Base-by-base conservation (phyloP, 257 asterid species). In the Catharanthus roseus region DNA sequence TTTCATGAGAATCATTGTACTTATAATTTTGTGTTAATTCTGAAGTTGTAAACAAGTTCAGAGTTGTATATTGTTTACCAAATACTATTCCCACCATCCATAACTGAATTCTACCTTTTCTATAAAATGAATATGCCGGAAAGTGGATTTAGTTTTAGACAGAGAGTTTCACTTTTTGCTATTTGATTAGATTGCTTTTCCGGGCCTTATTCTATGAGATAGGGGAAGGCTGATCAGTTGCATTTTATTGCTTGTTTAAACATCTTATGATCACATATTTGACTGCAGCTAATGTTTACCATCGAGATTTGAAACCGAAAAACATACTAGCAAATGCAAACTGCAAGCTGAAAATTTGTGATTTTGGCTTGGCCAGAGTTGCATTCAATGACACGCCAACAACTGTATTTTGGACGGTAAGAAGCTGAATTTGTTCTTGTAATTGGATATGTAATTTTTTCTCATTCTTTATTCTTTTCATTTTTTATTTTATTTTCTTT, bases 401-500 rank as follows among this genome's bases (percentile, higher is more conserved):
- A 23, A 90, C 96, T 55, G 85, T 92, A 67, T 90, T 90, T 85
- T 92, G 98, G 98, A 92, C 98, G 97, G 97, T 92, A 87, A 67
- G 7, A 68, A 67, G 36, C 54, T n/a, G 66, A 68, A 34, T 21
- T 21, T 62, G 42, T 65, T n/a, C 58, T 64, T 33, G 33, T 57
- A 47, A 33, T 68, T 66, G 34, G 62, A 34, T 56, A 47, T 36
- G 29, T 21, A 8, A n/a, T 26, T 15, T 54, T 64, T 62, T 58
- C n/a, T 28, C 15, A 21, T 33, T 54, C 41, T 60, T 58, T 47
- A 50, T 50, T 26, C 26, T 3, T 28, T 62, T 57, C 11, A 4
- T 60, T 61, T 33, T 60, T 38, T 23, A 16, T 28, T 64, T 38
- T 23, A 19, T 23, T 74, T 15, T 15, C 21, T 5, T 21, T 15